Conservation (phyloP, 768 basidiomycete species). For the Lenzites betulinus region DNA sequence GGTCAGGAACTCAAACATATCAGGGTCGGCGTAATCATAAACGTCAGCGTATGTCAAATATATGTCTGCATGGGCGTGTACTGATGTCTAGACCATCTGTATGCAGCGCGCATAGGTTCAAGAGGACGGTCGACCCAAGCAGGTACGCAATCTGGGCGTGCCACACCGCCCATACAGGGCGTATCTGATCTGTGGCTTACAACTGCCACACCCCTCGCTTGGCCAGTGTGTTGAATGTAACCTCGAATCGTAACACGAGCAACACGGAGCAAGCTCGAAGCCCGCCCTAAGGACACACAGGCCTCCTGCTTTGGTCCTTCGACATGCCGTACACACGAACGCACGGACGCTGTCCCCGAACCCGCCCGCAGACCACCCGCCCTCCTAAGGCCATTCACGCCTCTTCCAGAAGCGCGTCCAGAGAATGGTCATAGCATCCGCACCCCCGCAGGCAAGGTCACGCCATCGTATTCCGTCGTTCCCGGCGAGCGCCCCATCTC, state of each 20-base stretch:
- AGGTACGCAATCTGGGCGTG: constrained; percentile 22
- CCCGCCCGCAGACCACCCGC: constrained; percentile 41
- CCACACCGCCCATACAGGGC: no score
- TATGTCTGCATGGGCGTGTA: neutral
- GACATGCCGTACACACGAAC: constrained; percentile 51
- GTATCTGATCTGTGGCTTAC: no score
- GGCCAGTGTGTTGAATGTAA: no score
- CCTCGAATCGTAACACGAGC: no score
- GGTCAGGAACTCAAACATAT: constrained; percentile 43
- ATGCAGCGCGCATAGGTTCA: constrained; percentile 19
- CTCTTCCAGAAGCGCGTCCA: neutral
- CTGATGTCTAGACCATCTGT: no score
- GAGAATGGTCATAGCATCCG: no score
- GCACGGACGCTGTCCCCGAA: constrained; percentile 37
- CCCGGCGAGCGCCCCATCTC: constrained; percentile 68
- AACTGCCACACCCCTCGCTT: no score
- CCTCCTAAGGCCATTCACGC: constrained; percentile 31
- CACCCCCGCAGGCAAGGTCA: constrained; percentile 6
- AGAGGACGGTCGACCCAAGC: constrained; percentile 37
- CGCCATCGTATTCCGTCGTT: constrained; percentile 49
- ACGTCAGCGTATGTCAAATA: constrained; percentile 20
- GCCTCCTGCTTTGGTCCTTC: constrained; percentile 62
- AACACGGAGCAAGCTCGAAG: no score
- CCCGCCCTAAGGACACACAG: no score
- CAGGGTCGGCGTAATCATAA: constrained; percentile 43